These are phyloP conservation scores for Phytophthora macrochlamydospora DNA, from an alignment of 352 stramenopile genomes.

Conservation along the genomic window DNA sequence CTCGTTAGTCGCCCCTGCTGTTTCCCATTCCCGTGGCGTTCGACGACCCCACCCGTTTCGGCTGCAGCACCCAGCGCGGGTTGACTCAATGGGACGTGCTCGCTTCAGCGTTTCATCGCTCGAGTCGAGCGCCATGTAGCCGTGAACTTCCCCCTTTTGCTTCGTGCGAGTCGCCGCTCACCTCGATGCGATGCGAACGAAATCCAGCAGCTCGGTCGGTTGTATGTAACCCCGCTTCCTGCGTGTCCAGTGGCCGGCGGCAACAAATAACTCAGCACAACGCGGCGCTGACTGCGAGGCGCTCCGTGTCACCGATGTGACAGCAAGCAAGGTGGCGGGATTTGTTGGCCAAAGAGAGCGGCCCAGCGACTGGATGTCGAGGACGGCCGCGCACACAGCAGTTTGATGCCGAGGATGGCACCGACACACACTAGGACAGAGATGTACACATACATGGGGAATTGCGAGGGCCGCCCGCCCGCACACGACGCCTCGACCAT, in stretches of 20 bases:
- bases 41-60: background rate
- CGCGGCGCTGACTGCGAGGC: background rate
- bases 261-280: too few species aligned
- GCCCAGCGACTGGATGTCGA: background rate
- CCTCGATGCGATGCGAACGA: background rate
- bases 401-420: background rate
- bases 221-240: too few species aligned
- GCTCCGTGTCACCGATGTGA: background rate
- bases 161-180: background rate
- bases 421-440: background rate
- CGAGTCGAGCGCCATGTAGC: background rate
- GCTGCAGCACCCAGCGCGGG: background rate
- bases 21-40: background rate
- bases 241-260: too few species aligned
- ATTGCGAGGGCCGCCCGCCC: background rate
- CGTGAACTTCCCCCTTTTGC: background rate
- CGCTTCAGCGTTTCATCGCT: background rate
- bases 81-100: background rate
- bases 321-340: background rate
- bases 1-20: background rate
- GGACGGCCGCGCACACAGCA: background rate
- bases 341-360: background rate
- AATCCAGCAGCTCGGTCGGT: background rate
- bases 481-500: conserved; percentile 25
- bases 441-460: background rate